Evolutionary conservation across 1,284 basidiomycete species (phyloP).

Genomic region (Gymnopus androsaceus): DNA sequence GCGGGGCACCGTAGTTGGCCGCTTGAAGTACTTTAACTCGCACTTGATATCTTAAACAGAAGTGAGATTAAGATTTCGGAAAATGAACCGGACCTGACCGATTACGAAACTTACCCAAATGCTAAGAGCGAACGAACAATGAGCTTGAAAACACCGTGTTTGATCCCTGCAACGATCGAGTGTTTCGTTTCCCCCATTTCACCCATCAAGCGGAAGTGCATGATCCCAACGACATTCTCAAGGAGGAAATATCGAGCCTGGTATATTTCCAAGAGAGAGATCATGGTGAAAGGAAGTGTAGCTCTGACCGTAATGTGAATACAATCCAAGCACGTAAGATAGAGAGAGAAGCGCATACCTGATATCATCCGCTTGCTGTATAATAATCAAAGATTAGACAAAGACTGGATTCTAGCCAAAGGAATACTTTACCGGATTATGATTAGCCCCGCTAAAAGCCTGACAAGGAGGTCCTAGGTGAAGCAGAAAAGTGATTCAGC

Average conservation of each 20-base stretch:
- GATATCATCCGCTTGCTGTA: slow-evolving; percentile 58
- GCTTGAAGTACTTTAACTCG: slow-evolving; percentile 66
- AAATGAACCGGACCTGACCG: not conserved
- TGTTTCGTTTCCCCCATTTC: slow-evolving; percentile 23
- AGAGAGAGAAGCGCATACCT: slow-evolving; percentile 38
- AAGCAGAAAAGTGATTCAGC: not conserved
- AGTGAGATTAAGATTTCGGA: not conserved
- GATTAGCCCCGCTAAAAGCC: slow-evolving; percentile 64
- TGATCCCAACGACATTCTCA: slow-evolving; percentile 68
- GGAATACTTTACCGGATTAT: slow-evolving; percentile 54
- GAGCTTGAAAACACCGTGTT: slow-evolving; percentile 65
- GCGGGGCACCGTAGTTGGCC: slow-evolving; percentile 69
- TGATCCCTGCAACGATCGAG: slow-evolving; percentile 39
- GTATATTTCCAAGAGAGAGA: slow-evolving; percentile 74
- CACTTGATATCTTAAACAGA: slow-evolving; percentile 59
- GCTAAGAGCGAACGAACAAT: slow-evolving; percentile 56
- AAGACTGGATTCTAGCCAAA: slow-evolving; percentile 9
- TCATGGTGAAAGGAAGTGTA: slow-evolving; percentile 66
- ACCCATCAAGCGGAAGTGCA: slow-evolving; percentile 42
- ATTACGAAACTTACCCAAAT: slow-evolving; percentile 57
- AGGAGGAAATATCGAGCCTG: slow-evolving; percentile 63
- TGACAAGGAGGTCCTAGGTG: slow-evolving; percentile 72
- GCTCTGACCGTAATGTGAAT: slow-evolving; percentile 38
- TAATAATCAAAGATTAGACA: not conserved
- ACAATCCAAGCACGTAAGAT: not conserved